These are phyloP conservation scores for Saccharomycopsis synnaedendra DNA, from an alignment of 805 yeast genomes.

Conservation along the genomic window DNA sequence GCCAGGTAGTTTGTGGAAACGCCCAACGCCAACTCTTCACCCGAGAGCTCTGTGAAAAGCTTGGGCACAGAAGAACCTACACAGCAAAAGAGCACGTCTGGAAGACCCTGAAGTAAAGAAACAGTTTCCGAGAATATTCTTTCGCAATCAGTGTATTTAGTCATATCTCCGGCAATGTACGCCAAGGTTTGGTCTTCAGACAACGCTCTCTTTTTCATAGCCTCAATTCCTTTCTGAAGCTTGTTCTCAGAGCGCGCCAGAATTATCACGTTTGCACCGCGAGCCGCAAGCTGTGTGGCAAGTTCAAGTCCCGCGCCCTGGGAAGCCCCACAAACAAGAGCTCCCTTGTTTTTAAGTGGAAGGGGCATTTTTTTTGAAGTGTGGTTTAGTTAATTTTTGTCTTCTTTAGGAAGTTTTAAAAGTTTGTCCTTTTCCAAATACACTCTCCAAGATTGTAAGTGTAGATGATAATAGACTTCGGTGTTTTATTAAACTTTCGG, in stretches of 20 bases:
- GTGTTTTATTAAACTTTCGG: too few relatives aligned
- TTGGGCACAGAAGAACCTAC: slow-evolving; percentile 84
- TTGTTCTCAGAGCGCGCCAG: slow-evolving; percentile 68
- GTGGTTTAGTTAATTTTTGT: too few relatives aligned
- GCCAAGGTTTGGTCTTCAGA: slow-evolving; percentile 22
- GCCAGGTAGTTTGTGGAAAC: slow-evolving; percentile 63
- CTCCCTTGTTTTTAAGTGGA: too few relatives aligned
- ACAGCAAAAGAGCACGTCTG: slow-evolving; percentile 73
- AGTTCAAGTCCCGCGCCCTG: slow-evolving; percentile 86
- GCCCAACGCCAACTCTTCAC: slow-evolving; percentile 48
- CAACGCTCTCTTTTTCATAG: slow-evolving; percentile 24
- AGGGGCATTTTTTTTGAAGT: too few relatives aligned
- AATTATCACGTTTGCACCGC: slow-evolving; percentile 48
- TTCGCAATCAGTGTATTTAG: slow-evolving; percentile 40
- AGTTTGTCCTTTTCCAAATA: too few relatives aligned
- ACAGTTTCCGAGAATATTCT: slow-evolving; percentile 28
- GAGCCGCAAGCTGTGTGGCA: slow-evolving; percentile 42
- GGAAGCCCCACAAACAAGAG: slow-evolving; percentile 73
- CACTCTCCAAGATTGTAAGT: too few relatives aligned
- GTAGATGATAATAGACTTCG: too few relatives aligned
- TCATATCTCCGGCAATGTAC: slow-evolving; percentile 54
- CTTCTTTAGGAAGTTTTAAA: too few relatives aligned
- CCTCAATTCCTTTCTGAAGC: slow-evolving; percentile 36
- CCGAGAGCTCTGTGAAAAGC: slow-evolving; percentile 55
- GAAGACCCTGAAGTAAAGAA: slow-evolving; percentile 20